Evolutionary conservation across 805 yeast genomes (phyloP), one percentile per base, ranked within the genome.

Genomic region (Cyberlindnera subsufficiens): DNA sequence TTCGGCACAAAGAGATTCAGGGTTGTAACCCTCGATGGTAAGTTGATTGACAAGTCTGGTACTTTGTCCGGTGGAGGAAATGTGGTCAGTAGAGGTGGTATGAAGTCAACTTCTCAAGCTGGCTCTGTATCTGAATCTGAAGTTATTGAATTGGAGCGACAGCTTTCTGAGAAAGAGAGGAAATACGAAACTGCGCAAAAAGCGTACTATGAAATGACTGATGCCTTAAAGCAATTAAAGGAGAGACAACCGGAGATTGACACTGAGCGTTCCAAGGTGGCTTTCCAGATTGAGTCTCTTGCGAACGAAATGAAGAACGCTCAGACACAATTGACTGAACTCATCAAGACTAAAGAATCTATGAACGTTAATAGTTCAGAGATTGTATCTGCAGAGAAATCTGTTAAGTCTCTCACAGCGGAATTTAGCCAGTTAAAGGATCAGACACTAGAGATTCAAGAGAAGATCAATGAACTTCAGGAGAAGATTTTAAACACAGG

Each of bases 31-130:
- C 61, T 89, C 8, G 95, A 86, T 60, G 99, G 99, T 19, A 84
- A 88, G 53, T 68, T 93, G 18, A 91, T 93, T 43, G 97, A 90
- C 55, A 79, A 82, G 14, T 85, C 96, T 2, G 99, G 99, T 63
- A 86, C 97, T 1, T 81, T 95, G 82, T 80, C 95, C 37, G 99
- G 99, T 54, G 99, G 99, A 65, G 99, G 98, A 41, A 75, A 72
- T 42, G 68, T 74, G 32, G 75, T 72, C 8, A 72, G 75, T 15
- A 74, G 74, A 39, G 99, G 98, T 6, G 82, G 84, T 3, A 88
- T 93, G 96, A 78, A 72, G 44, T 54, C 63, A 1, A 51, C 60
- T 0, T 46, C 56, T 1, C 69, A 75, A 16, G 64, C 66, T 5
- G 53, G 66, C 1, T 70, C 67, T n/a, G 60, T 74, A 13, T 69